Percentiles rank a stretch among this genome's conserved stretches.
These are phyloP conservation scores for Vigna mungo DNA, from an alignment of 306 rosid species.

Conservation along the genomic window DNA sequence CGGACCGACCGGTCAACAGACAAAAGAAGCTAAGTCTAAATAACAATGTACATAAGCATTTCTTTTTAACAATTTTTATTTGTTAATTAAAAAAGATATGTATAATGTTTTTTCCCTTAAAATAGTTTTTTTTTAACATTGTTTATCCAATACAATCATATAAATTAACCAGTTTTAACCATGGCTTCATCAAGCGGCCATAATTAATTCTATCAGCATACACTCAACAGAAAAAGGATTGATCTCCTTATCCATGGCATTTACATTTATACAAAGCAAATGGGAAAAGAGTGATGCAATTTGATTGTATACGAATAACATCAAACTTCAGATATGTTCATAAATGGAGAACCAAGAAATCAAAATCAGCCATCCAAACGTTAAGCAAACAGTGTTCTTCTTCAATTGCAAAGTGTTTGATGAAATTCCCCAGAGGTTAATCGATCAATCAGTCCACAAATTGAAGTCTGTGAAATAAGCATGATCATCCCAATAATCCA, in stretches of 20 bases:
- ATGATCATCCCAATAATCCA: not conserved
- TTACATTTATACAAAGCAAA: not conserved
- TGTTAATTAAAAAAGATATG: too few species aligned
- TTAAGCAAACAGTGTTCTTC: not conserved
- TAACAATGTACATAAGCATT: too few species aligned
- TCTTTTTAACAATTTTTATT: too few species aligned
- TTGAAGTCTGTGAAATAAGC: not conserved
- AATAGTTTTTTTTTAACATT: too few species aligned
- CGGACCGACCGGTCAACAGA: too few species aligned
- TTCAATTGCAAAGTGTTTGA: too few species aligned
- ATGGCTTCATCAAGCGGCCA: too few species aligned
- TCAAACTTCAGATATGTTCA: too few species aligned
- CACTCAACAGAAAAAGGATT: not conserved
- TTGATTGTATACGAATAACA: not conserved
- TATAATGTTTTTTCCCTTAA: too few species aligned
- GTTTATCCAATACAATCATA: not conserved
- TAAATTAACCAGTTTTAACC: too few species aligned
- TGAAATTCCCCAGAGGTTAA: not conserved
- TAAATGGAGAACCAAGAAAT: not conserved
- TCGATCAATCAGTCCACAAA: not conserved
- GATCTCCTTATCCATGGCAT: not conserved
- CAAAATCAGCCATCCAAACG: not conserved
- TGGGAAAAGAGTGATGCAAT: not conserved
- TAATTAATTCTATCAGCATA: not conserved
- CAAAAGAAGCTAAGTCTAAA: too few species aligned